A percentile compares a stretch with the other conserved stretches of the same genome.
Conservation (phyloP, 805 yeast species). For the Candida pseudoglaebosa region DNA sequence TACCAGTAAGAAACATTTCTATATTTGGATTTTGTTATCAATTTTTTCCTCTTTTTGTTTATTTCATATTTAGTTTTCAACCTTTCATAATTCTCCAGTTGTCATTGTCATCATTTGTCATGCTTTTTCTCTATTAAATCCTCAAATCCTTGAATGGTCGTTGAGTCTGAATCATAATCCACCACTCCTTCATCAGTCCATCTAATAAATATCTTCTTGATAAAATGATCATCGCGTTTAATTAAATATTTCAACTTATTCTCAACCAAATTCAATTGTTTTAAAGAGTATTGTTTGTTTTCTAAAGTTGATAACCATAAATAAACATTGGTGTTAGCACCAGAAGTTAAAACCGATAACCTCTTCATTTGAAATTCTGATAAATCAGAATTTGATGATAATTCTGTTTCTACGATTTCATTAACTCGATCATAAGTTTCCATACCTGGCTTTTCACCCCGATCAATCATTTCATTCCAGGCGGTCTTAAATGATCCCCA, state of each 20-base stretch:
- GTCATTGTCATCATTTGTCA: background rate
- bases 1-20: background rate
- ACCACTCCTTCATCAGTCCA: constrained; percentile 19
- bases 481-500: constrained; percentile 67
- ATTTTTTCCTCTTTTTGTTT: no score
- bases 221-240: constrained; percentile 35
- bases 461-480: constrained; percentile 73
- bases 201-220: constrained; percentile 40
- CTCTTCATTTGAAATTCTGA: constrained; percentile 32
- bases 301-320: constrained; percentile 22
- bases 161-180: constrained; percentile 2
- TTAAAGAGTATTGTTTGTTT: constrained; percentile 24
- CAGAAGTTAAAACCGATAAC: constrained; percentile 50
- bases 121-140: constrained; percentile 2
- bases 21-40: no score
- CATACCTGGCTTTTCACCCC: constrained; percentile 52
- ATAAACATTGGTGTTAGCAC: constrained; percentile 50
- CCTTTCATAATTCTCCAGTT: background rate
- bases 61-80: no score
- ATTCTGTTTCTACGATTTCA: constrained; percentile 33
- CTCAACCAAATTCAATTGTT: constrained; percentile 29
- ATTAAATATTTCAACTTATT: constrained; percentile 30
- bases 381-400: constrained; percentile 18
- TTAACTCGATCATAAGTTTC: constrained; percentile 44
- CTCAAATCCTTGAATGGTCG: background rate